phyloP scores from a whole-genome alignment of 768 basidiomycete genomes.

The Suillus sp. region DNA sequence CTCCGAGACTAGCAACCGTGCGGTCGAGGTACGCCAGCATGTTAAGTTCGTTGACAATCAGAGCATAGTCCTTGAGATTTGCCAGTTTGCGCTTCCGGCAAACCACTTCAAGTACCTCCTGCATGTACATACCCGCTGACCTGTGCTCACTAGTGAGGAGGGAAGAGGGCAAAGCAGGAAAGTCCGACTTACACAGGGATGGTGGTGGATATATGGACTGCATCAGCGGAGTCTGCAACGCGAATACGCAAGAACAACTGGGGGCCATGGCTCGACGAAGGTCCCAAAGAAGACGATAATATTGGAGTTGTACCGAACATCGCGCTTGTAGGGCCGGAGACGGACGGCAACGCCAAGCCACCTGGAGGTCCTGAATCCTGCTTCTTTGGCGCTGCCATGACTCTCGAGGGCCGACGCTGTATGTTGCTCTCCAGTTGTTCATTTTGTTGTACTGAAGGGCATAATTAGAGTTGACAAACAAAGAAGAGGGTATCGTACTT shows the following conservation, averaged over 20 bases:
- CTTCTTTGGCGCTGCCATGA: constrained; percentile 63
- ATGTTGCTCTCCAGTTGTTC: constrained; percentile 77
- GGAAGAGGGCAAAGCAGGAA: neutral
- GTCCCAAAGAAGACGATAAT: constrained; percentile 69
- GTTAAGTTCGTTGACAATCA: constrained; percentile 61
- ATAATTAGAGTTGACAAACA: constrained; percentile 7
- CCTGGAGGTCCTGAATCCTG: constrained; percentile 44
- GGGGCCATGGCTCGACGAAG: constrained; percentile 71
- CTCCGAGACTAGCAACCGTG: constrained; percentile 94
- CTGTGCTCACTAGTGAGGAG: constrained; percentile 35
- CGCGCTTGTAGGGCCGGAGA: constrained; percentile 45
- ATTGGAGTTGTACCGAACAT: constrained; percentile 52
- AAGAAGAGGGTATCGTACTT: constrained; percentile 43
- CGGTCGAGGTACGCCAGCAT: constrained; percentile 90
- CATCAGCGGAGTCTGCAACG: constrained; percentile 79
- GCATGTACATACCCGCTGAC: constrained; percentile 94
- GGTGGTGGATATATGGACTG: constrained; percentile 84
- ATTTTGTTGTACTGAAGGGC: constrained; percentile 69
- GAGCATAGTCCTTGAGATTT: constrained; percentile 79
- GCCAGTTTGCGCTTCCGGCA: constrained; percentile 68
- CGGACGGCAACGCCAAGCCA: constrained; percentile 42
- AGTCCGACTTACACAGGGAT: constrained; percentile 78
- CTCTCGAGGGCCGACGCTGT: constrained; percentile 72
- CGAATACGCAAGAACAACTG: constrained; percentile 82
- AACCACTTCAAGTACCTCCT: constrained; percentile 88